Evolutionary conservation across 495 filamentous ascomycete species (phyloP), one percentile per base, ranked within the genome.

Genomic region (Penicillium coffeae): DNA sequence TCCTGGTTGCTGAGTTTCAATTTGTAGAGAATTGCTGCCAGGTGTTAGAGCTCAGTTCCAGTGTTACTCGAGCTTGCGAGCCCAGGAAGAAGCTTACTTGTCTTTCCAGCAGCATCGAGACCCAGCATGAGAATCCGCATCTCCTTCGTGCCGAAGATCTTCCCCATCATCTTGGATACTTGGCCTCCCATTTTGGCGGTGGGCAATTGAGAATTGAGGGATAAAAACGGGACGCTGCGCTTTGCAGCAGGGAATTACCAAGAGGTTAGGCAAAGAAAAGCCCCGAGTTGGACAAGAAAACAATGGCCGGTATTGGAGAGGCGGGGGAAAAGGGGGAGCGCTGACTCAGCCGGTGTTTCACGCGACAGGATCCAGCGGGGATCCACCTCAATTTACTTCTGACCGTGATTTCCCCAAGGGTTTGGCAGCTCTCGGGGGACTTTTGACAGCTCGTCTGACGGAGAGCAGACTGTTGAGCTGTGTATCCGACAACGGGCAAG

Each of bases 41-140:
- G 30, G 16, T 39, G 42, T 61, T 41, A 59, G 55, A 40, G 44
- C 50, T 38, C 40, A 25, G 5, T 18, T 10, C 13, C 44, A 18
- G 8, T 33, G 14, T 19, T 18, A 30, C 10, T 7, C 4, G 3
- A 37, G 15, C 39, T 3, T 37, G 38, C 15, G 36, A 39, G 35
- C 8, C n/a, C 39, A 10, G n/a, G 25, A 27, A 34, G 4, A 48
- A 12, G 16, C 79, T 60, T 73, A 87, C 84, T 98, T 19, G 93
- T 98, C 79, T 98, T 98, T 71, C 93, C 93, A 45, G 93, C 93
- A 55, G 93, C 93, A 72, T 98, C 93, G 47, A 98, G 81, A 46
- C 93, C 93, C 64, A 98, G 77, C 93, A 98, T 98, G 58, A 98
- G 75, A 67, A 98, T 82, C 54, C 93, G 86, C 88, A 98, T 96